These are phyloP conservation scores for Domatiomyces globalis DNA, from an alignment of 2,329 filamentous ascomycete genomes.

Conservation along the genomic window DNA sequence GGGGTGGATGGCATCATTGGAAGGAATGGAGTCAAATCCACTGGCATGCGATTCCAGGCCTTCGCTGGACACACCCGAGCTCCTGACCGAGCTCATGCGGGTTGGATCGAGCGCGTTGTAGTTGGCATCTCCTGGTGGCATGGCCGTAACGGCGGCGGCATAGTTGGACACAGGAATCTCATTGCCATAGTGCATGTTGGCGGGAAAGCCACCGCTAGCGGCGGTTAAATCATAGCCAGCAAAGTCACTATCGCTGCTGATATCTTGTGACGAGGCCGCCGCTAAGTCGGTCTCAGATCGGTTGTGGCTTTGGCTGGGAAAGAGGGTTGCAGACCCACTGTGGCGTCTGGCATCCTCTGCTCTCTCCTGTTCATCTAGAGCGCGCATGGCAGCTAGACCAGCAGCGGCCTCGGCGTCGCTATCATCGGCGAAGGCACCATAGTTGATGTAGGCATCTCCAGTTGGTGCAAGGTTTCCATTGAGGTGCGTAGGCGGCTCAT, in stretches of 20 bases:
- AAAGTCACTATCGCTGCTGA: slow-evolving; percentile 58
- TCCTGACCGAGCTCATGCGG: slow-evolving; percentile 17
- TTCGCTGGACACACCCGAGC: slow-evolving; percentile 18
- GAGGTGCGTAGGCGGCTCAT: slow-evolving; percentile 32
- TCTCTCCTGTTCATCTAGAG: slow-evolving; percentile 67
- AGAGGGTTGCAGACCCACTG: slow-evolving; percentile 28
- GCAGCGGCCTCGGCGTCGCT: slow-evolving; percentile 80
- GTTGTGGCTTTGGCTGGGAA: slow-evolving; percentile 25
- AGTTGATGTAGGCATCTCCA: slow-evolving; percentile 32
- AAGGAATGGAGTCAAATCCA: slow-evolving; percentile 26
- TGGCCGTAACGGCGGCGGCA: slow-evolving; percentile 10
- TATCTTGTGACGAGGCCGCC: slow-evolving; percentile 19
- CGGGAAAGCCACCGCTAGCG: slow-evolving; percentile 58
- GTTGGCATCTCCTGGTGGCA: slow-evolving; percentile 8
- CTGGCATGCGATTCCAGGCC: slow-evolving; percentile 16
- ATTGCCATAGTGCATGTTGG: slow-evolving; percentile 46
- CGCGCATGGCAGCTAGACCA: slow-evolving; percentile 67
- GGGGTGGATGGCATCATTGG: slow-evolving; percentile 42
- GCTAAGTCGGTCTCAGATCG: slow-evolving; percentile 20
- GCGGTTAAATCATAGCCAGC: slow-evolving; percentile 57
- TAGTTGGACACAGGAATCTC: slow-evolving; percentile 24
- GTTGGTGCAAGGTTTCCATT: slow-evolving; percentile 38
- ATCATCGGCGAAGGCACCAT: slow-evolving; percentile 49
- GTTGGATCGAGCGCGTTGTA: slow-evolving; percentile 8
- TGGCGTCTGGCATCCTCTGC: slow-evolving; percentile 41